Evolutionary conservation across 495 filamentous ascomycete genomes (phyloP), one percentile per base, ranked within the genome.

Genomic region (Talaromyces adpressus): DNA sequence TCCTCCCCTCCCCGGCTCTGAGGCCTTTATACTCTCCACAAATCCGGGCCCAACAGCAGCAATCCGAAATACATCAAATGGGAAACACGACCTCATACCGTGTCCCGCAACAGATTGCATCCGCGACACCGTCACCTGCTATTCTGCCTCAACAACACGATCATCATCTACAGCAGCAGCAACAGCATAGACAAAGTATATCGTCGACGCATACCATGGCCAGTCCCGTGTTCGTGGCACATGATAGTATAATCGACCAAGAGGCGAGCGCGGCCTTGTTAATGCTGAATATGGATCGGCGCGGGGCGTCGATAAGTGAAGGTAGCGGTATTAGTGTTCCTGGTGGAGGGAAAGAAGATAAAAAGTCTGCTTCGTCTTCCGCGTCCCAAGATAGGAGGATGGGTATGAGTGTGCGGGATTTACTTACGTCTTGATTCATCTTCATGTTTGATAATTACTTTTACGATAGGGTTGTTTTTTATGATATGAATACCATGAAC

Each of bases 181-280:
- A 56, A 1, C 52, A 27, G 23, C 60, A 63, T 57, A 34, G 57
- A 27, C 63, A 67, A 32, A 62, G 66, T 25, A 68, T 65, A 27
- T 65, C 20, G 65, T 67, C 39, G 11, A 58, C 9, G 58, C 22
- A 56, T 56, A 56, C 52, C n/a, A 52, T 22, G 22, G 23, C 60
- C 23, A 62, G 60, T 16, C 39, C 39, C 60, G 29, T 49, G n/a
- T 47, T 49, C 2, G 23, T 51, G 6, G 59, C 41, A 6, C 27
- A 51, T 20, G 60, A 62, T n/a, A 52, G 39, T 36, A 62, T 62
- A 23, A 69, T 83, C 39, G 90, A 93, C 65, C 88, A 92, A 63
- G 91, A 93, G 71, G 91, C 88, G 0, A 92, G 90, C 1, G 86
- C 89, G 18, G 90, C 91, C 2, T 73, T 96, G 66, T 73, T 96